Conservation (phyloP, 164 flowering plant genomes). For the Pachysandra terminalis region DNA sequence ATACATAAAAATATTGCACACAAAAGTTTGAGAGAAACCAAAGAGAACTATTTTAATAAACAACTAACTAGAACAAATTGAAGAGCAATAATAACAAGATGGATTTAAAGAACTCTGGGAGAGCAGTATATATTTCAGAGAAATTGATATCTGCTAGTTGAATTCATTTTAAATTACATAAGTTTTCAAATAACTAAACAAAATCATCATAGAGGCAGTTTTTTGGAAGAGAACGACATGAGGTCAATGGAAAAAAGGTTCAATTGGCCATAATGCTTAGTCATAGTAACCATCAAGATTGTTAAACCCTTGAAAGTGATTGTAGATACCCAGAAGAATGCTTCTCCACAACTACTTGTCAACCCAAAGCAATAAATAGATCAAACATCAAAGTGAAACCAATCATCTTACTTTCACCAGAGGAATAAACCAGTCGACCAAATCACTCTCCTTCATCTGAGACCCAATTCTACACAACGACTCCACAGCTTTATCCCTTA, state of each 20-base stretch:
- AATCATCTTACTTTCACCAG: constrained; percentile 66
- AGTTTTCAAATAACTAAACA: not conserved
- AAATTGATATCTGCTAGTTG: not conserved
- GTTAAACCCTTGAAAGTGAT: not conserved
- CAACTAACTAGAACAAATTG: not conserved
- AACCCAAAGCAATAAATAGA: not conserved
- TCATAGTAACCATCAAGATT: not conserved
- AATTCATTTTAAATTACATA: not conserved
- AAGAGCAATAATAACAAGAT: not conserved
- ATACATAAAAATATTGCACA: not conserved
- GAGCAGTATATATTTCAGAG: not conserved
- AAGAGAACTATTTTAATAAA: too few species aligned
- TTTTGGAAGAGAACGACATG: not conserved
- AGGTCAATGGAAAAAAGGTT: not conserved
- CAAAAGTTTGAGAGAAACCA: not conserved
- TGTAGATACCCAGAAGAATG: not conserved
- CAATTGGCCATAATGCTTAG: not conserved
- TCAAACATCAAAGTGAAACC: constrained; percentile 3
- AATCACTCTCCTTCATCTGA: constrained; percentile 84
- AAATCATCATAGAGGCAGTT: not conserved
- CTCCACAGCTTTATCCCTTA: constrained; percentile 95
- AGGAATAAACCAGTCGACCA: constrained; percentile 85
- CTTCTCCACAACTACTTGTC: not conserved
- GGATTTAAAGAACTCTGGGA: not conserved
- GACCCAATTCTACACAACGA: constrained; percentile 89